Percentiles rank a stretch among this genome's conserved stretches.
Evolutionary conservation across 768 basidiomycete genomes (phyloP).

Genomic region (Boletus rex-veris): DNA sequence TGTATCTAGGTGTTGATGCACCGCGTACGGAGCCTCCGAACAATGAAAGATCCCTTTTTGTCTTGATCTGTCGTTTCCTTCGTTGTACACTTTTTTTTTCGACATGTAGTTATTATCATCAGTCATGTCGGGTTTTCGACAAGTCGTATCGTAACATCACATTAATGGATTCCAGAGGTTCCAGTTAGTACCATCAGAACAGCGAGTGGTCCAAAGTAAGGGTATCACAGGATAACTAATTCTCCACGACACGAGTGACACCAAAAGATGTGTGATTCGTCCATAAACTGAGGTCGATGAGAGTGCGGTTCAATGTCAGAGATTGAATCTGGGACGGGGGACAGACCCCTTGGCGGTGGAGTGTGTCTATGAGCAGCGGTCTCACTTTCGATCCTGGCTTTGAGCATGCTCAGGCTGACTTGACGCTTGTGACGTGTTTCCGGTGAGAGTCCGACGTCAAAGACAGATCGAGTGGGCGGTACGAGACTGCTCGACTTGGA

Average conservation of each 20-base stretch:
- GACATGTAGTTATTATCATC: neutral
- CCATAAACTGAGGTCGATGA: conserved; percentile 70
- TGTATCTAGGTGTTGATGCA: conserved; percentile 45
- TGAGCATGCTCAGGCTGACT: conserved; percentile 85
- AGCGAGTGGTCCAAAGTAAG: neutral
- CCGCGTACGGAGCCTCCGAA: conserved; percentile 31
- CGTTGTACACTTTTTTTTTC: neutral
- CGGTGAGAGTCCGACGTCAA: conserved; percentile 67
- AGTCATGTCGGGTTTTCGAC: conserved; percentile 2
- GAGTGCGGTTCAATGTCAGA: conserved; percentile 18
- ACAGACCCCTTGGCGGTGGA: conserved; percentile 54
- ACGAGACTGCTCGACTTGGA: conserved; percentile 31
- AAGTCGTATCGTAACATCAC: conserved; percentile 13
- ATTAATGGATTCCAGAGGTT: conserved; percentile 21
- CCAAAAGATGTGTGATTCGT: conserved; percentile 89
- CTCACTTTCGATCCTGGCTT: conserved; percentile 86
- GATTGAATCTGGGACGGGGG: conserved; percentile 42
- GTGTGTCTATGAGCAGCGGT: conserved; percentile 43
- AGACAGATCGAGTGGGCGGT: conserved; percentile 50
- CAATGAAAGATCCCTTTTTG: conserved; percentile 13
- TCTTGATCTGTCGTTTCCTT: conserved; percentile 5
- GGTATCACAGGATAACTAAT: conserved; percentile 59
- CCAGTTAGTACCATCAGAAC: conserved; percentile 11
- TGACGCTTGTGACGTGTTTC: conserved; percentile 80
- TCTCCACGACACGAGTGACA: conserved; percentile 81